These are phyloP conservation scores for Citrullus mucosospermus DNA, from an alignment of 306 rosid species.

Conservation along the genomic window DNA sequence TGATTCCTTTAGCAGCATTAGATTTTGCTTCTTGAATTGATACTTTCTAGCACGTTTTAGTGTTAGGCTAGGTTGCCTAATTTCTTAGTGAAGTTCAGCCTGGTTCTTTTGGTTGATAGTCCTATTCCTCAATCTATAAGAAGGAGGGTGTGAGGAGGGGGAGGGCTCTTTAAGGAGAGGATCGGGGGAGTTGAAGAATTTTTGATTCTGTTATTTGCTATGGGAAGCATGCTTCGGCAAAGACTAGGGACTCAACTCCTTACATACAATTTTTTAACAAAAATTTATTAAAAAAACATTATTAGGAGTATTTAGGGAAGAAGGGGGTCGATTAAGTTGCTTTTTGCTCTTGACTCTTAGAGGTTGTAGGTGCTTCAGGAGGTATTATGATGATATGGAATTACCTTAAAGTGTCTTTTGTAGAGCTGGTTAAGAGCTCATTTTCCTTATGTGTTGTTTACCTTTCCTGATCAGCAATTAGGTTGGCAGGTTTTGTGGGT, in stretches of 20 bases:
- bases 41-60: background rate
- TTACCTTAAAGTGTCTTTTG: background rate
- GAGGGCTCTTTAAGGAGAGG: background rate
- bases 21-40: background rate
- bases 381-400: background rate
- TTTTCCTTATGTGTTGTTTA: background rate
- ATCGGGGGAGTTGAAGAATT: background rate
- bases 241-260: background rate
- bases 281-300: too few relatives aligned
- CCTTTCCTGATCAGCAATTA: background rate
- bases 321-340: background rate
- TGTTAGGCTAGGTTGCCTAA: background rate
- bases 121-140: background rate
- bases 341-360: background rate
- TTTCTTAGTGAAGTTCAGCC: background rate
- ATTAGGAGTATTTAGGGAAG: background rate
- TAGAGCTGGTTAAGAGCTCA: background rate
- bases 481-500: background rate
- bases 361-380: background rate
- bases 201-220: background rate
- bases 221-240: background rate
- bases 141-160: background rate
- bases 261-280: too few relatives aligned
- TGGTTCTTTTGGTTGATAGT: background rate
- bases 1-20: background rate